Evolutionary conservation across 257 asterid genomes (phyloP), one percentile per base, ranked within the genome.

Genomic region (Nicotiana attenuata): DNA sequence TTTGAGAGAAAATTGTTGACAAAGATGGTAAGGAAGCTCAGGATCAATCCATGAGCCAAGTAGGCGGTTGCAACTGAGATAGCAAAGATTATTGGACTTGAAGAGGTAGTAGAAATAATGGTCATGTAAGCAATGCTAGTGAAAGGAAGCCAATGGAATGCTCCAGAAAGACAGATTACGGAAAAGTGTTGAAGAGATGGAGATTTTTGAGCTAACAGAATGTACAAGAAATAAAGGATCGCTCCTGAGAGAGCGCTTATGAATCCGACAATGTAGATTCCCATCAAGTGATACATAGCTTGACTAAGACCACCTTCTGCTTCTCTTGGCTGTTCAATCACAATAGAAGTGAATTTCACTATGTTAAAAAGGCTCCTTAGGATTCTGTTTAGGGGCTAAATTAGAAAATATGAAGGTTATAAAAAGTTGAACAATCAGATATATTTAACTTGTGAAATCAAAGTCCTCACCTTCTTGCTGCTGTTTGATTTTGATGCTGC

Each of bases 131-230:
- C 92, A 35, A 81, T 82, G 33, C 92, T 84, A 76, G 92, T 88
- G 89, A 91, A 88, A 55, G 98, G 98, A 82, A 93, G 69, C 97
- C 96, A 93, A 66, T 93, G 98, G 84, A 93, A 92, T 82, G 95
- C 90, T 83, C 98, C 97, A 45, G 88, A 85, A 35, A 90, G 77
- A 77, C 97, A 93, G 8, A 91, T 59, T 47, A 92, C 87, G 66
- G 91, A 85, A 76, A 93, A 93, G 41, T 88, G 88, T 22, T 88
- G 89, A 17, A 89, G 69, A 52, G 85, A 80, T 15, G 88, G 91
- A 69, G 90, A 61, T 28, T 31, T 90, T 28, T 77, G 87, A 61
- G 83, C 11, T 67, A 89, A 16, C 66, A 78, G 77, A 80, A 87
- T 78, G 68, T 86, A 90, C 61, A 90, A 38, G 78, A 71, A 76